Evolutionary conservation across 305 asterid genomes (phyloP), one percentile per base, ranked within the genome.

Genomic region (Solanum aculeatissimum): DNA sequence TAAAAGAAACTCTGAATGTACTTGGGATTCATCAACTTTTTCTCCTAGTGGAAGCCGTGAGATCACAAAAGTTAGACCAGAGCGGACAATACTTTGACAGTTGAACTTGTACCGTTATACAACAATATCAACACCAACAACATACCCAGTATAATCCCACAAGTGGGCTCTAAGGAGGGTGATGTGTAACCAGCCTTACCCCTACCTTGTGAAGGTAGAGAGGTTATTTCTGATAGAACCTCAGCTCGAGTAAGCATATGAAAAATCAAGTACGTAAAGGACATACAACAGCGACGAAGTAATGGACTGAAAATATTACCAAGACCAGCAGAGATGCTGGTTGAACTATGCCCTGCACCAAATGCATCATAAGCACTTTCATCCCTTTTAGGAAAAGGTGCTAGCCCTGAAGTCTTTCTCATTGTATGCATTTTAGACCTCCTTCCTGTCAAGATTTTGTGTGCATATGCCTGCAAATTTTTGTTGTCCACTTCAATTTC

Each of bases 291-390:
- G 9, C 18, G 4, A 11, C 23, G 35, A 60, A 60, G 35, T 12
- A 35, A 10, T 4, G 47, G 51, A 32, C 2, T 19, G 35, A 18
- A 54, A 19, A 32, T 54, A 78, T 54, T 89, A 93, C 98, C 98
- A 74, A 94, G 90, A 72, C 98, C 98, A 81, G 97, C 95, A 84
- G 97, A 94, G 15, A 94, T 94, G 89, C 97, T 94, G 1, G 97
- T 94, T 27, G 95, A 94, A 87, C 98, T 92, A 79, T 94, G 98
- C 47, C 98, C 98, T 23, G 89, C 92, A 58, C 97, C 98, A 45
- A 94, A 94, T 55, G 94, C 89, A 92, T 94, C 98, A 84, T 92
- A 92, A 6, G 83, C 86, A 81, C 97, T 93, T 88, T 92, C 98
- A 35, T 92, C 95, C 82, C 98, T 89, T 71, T 92, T 94, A 0